A percentile compares a stretch with the other conserved stretches of the same genome.
phyloP scores from a whole-genome alignment of 2,329 filamentous ascomycete genomes.

The Venturia carpophila region DNA sequence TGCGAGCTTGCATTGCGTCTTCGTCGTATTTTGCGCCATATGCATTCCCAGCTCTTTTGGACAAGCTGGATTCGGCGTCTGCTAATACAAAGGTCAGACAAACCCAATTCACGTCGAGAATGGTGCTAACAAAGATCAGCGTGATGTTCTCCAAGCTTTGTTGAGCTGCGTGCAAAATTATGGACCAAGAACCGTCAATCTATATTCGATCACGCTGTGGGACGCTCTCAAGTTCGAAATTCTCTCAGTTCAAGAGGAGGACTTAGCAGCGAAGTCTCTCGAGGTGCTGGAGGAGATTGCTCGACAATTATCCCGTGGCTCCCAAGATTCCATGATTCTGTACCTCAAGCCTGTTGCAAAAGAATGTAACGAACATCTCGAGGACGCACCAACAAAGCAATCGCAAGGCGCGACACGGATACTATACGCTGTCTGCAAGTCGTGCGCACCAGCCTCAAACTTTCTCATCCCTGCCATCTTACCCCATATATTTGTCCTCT shows the following conservation, averaged over 20 bases:
- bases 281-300: slow-evolving; percentile 49
- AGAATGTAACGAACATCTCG: slow-evolving; percentile 60
- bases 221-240: slow-evolving; percentile 63
- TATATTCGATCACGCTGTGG: slow-evolving; percentile 59
- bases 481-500: slow-evolving; percentile 51
- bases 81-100: slow-evolving; percentile 55
- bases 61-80: slow-evolving; percentile 62
- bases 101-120: background rate
- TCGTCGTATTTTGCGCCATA: slow-evolving; percentile 57
- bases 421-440: slow-evolving; percentile 47
- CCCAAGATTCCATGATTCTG: slow-evolving; percentile 41
- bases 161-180: slow-evolving; percentile 53
- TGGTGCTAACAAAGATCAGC: slow-evolving; percentile 31
- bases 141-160: slow-evolving; percentile 58
- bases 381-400: slow-evolving; percentile 61
- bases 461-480: slow-evolving; percentile 49
- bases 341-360: slow-evolving; percentile 56
- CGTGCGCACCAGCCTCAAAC: slow-evolving; percentile 48
- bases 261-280: slow-evolving; percentile 53
- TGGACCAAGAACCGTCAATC: slow-evolving; percentile 49
- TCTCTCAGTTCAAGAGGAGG: slow-evolving; percentile 58
- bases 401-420: slow-evolving; percentile 58
- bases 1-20: slow-evolving; percentile 57
- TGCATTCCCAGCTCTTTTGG: slow-evolving; percentile 57
- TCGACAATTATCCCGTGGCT: slow-evolving; percentile 43